Base-by-base conservation (phyloP, 257 asterid species). In the Gentiana dahurica region DNA sequence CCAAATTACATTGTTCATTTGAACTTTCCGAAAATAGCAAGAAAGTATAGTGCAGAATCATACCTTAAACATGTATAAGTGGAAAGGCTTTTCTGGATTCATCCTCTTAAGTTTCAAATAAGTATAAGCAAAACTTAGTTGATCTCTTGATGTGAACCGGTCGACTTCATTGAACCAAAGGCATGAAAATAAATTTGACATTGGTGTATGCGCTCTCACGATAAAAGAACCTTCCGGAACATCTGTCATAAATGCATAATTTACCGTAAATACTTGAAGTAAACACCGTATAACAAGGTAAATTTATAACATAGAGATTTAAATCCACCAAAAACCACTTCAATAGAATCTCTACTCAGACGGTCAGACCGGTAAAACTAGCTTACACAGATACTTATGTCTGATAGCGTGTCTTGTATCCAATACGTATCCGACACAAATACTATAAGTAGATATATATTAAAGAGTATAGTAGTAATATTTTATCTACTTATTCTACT, bases 151-250 rank as follows among this genome's bases (percentile, higher is more conserved):
- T 15, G 97, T 89, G 55, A 89, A 89, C 12, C 83, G 93, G 65
- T 86, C 81, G 62, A 82, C 94, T 63, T 86, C 97, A 34, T 86
- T 86, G 78, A 86, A 89, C 97, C 97, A 89, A 65, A 89, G 86
- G 83, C 97, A 86, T 35, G 95, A 81, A 74, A 89, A 89, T 68
- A 89, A 73, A 72, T 89, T 89, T 46, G 95, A 79, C 95, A 89
- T 83, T 35, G 89, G 72, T 1, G 94, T 89, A 70, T 89, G 97
- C 15, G 95, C 97, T 75, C 95, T 81, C 55, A 89, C 77, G 53
- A 89, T 89, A 59, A 89, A 81, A 49, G 97, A 86, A 54, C 97
- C 97, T 84, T 84, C 97, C 11, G 95, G 95, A 47, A 84, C 95
- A 78, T 76, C 95, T 89, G 65, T 41, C 1, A 39, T 1, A 39